Percentiles rank a stretch among this genome's conserved stretches.
Conservation (phyloP, 805 yeast species). For the Pichia ethanolica region DNA sequence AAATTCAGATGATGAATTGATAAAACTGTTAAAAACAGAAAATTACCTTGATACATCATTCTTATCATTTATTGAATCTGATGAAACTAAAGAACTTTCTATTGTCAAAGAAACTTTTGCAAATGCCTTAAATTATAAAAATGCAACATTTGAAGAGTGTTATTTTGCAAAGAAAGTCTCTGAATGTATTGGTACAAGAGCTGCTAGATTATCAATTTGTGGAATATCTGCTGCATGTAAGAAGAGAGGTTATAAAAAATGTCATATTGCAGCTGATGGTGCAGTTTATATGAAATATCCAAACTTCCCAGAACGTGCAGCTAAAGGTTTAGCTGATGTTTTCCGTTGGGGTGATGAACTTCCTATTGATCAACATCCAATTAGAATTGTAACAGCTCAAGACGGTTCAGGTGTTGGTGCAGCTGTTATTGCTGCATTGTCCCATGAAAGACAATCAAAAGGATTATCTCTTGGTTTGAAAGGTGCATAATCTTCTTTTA, state of each 20-base stretch:
- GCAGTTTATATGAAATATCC: conserved; percentile 94
- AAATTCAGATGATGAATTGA: conserved; percentile 45
- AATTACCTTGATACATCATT: conserved; percentile 85
- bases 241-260: conserved; percentile 72
- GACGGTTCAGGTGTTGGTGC: conserved; percentile 99
- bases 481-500: background rate
- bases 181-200: conserved; percentile 86
- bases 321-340: conserved; percentile 83
- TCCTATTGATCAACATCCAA: conserved; percentile 57
- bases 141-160: conserved; percentile 75
- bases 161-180: conserved; percentile 73
- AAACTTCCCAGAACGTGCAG: conserved; percentile 88
- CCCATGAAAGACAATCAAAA: conserved; percentile 66
- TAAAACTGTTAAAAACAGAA: conserved; percentile 48
- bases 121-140: conserved; percentile 44
- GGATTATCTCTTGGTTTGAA: conserved; percentile 61
- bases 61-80: conserved; percentile 83
- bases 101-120: conserved; percentile 67
- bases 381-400: conserved; percentile 83
- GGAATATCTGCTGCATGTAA: conserved; percentile 94
- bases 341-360: conserved; percentile 62
- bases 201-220: conserved; percentile 90
- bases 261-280: conserved; percentile 96
- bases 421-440: conserved; percentile 93
- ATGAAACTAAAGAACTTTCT: conserved; percentile 76